These are phyloP conservation scores for Lactarius evosmus DNA, from an alignment of 768 basidiomycete genomes.

Conservation along the genomic window DNA sequence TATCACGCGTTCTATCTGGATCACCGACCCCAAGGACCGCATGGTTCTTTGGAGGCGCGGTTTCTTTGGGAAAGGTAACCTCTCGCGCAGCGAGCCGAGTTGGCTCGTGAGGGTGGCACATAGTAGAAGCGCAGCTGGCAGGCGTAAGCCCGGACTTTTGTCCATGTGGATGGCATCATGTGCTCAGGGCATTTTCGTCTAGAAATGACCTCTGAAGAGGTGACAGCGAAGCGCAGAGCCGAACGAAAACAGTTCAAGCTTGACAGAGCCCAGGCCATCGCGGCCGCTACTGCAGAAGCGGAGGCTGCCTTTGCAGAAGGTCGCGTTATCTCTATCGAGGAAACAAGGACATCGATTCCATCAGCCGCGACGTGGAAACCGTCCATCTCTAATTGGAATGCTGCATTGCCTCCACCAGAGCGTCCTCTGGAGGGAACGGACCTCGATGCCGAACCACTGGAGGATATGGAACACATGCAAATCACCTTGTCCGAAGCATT, in stretches of 20 bases:
- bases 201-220: conserved; percentile 87
- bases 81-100: conserved; percentile 92
- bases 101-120: conserved; percentile 85
- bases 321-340: conserved; percentile 56
- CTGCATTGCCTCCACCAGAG: conserved; percentile 26
- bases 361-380: conserved; percentile 83
- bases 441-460: conserved; percentile 51
- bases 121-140: conserved; percentile 47
- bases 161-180: background rate
- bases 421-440: conserved; percentile 35
- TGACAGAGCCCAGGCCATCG: conserved; percentile 86
- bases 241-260: conserved; percentile 92
- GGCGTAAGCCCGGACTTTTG: conserved; percentile 46
- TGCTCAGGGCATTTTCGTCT: background rate
- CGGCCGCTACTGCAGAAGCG: conserved; percentile 74
- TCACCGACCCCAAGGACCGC: conserved; percentile 60
- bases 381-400: conserved; percentile 30
- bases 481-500: conserved; percentile 87
- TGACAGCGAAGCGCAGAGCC: conserved; percentile 81
- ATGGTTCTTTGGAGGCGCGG: conserved; percentile 81
- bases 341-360: conserved; percentile 55
- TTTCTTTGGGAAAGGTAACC: conserved; percentile 96
- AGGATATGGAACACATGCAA: conserved; percentile 87
- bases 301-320: conserved; percentile 76
- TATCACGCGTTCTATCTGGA: conserved; percentile 84